Percentiles rank a stretch among this genome's conserved stretches.
phyloP scores from a whole-genome alignment of 2,329 filamentous ascomycete species.

The Tothia fuscella region DNA sequence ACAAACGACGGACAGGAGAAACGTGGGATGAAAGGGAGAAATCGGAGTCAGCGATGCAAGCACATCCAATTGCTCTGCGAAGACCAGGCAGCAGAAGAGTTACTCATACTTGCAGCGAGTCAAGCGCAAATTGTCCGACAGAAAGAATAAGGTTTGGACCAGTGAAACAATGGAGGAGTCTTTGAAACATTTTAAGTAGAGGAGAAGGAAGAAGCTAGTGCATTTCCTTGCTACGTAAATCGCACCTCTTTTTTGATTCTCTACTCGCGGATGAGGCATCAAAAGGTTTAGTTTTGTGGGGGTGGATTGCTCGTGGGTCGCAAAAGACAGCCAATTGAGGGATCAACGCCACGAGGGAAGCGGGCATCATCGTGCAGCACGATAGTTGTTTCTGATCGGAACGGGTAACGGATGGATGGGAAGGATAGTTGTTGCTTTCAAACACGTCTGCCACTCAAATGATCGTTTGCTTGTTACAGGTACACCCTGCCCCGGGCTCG shows the following conservation, averaged over 20 bases:
- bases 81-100: conserved; percentile 2
- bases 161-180: not conserved
- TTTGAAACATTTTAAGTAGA: not conserved
- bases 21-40: not conserved
- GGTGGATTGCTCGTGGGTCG: not conserved
- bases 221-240: no score
- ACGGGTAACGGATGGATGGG: not conserved
- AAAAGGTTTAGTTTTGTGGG: not conserved
- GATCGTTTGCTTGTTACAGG: not conserved
- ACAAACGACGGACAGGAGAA: not conserved
- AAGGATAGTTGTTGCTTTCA: not conserved
- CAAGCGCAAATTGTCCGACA: conserved; percentile 1
- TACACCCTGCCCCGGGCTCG: not conserved
- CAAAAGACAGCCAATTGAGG: not conserved
- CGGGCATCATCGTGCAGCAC: conserved; percentile 4
- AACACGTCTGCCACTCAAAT: not conserved
- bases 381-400: no score
- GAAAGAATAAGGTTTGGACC: not conserved
- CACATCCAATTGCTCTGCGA: not conserved
- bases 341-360: conserved; percentile 2
- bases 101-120: conserved; percentile 4
- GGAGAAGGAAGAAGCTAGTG: not conserved
- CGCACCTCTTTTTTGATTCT: no score
- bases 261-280: not conserved
- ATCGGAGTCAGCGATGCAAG: not conserved